phyloP scores from a whole-genome alignment of 2,329 filamentous ascomycete species.

The Diaporthe batatas region DNA sequence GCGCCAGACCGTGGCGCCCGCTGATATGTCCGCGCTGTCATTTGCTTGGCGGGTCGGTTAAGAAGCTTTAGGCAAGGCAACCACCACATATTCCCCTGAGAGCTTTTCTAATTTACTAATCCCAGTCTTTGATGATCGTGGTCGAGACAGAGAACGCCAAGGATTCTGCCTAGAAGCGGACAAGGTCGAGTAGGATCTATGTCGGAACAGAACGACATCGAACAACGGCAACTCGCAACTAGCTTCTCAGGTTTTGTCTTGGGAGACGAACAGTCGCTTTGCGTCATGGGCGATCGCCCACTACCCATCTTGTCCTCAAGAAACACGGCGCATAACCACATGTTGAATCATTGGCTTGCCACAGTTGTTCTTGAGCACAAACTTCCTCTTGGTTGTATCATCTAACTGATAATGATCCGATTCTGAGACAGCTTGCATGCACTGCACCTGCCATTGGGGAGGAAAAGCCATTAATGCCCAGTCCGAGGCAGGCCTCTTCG shows the following conservation, averaged over 20 bases:
- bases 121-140: too few species aligned
- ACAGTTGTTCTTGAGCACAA: not conserved
- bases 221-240: not conserved
- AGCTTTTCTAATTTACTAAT: not conserved
- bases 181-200: not conserved
- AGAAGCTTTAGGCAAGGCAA: not conserved
- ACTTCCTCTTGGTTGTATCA: not conserved
- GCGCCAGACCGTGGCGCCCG: not conserved
- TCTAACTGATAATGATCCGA: constrained; percentile 1
- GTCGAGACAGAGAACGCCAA: not conserved
- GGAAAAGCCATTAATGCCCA: constrained; percentile 1
- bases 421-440: constrained; percentile 5
- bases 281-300: not conserved
- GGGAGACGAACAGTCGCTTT: not conserved
- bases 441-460: not conserved
- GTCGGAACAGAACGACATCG: not conserved
- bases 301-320: not conserved
- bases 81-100: not conserved
- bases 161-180: not conserved
- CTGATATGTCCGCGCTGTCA: not conserved
- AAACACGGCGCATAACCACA: not conserved
- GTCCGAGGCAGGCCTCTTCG: not conserved
- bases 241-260: not conserved
- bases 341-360: not conserved
- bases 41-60: too few species aligned